Conservation (phyloP, 345 rosid genomes). For the Camelina hispida region DNA sequence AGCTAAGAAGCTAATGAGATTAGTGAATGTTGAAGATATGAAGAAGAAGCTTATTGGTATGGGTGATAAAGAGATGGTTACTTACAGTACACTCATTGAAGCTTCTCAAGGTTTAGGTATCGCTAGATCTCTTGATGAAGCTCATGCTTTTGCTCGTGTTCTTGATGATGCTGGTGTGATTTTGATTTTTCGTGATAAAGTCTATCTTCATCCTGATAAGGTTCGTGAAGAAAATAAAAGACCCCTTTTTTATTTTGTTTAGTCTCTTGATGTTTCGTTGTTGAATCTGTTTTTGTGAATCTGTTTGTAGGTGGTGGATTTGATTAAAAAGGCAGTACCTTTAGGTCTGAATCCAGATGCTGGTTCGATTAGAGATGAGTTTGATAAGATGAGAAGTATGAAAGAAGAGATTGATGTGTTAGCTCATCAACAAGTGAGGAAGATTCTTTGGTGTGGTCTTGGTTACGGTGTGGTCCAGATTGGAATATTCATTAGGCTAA, state of each 20-base stretch:
- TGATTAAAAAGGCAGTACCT: constrained; percentile 83
- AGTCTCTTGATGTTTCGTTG: too few relatives aligned
- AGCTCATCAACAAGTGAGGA: constrained; percentile 90
- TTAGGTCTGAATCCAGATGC: constrained; percentile 69
- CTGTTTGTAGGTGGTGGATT: constrained; percentile 73
- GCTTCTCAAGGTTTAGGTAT: constrained; percentile 63
- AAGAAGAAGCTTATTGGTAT: constrained; percentile 68
- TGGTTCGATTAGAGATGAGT: constrained; percentile 67
- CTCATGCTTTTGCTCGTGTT: constrained; percentile 69
- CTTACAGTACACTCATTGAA: constrained; percentile 56
- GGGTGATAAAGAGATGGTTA: constrained; percentile 66
- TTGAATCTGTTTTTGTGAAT: neutral
- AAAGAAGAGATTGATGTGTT: constrained; percentile 84
- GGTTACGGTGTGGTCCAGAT: constrained; percentile 60
- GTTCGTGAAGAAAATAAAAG: constrained; percentile 35
- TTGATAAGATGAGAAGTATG: constrained; percentile 63
- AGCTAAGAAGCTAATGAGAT: constrained; percentile 77
- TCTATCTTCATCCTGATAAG: constrained; percentile 86
- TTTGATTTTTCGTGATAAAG: constrained; percentile 79
- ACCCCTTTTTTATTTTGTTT: neutral
- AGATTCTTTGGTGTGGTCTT: constrained; percentile 81
- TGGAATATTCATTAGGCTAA: constrained; percentile 72
- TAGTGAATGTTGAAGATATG: constrained; percentile 79
- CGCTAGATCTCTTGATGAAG: constrained; percentile 72
- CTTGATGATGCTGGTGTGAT: constrained; percentile 87